phyloP scores from a whole-genome alignment of 2,329 filamentous ascomycete species.

The Sclerotinia trifoliorum region DNA sequence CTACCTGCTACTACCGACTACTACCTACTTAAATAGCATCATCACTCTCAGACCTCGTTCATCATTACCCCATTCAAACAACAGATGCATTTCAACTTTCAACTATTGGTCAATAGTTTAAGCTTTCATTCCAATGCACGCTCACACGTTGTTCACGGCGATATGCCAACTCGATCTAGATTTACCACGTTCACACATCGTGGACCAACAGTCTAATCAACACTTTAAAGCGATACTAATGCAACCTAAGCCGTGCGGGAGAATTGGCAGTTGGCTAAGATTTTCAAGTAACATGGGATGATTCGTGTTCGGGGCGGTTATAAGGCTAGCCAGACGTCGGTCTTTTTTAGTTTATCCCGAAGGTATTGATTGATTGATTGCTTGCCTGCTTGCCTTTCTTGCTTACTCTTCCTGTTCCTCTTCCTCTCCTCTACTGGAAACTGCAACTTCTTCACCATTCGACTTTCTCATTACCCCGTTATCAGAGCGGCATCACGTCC shows the following conservation, averaged over 20 bases:
- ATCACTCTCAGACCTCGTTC: not conserved
- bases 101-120: conserved; percentile 17
- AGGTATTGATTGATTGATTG: not conserved
- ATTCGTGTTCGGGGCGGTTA: not conserved
- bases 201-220: conserved; percentile 4
- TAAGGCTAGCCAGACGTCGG: not conserved
- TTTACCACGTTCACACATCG: conserved; percentile 22
- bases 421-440: not conserved
- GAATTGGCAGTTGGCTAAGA: not conserved
- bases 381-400: too few relatives aligned
- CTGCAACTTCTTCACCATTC: not conserved
- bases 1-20: too few relatives aligned
- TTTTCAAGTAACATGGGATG: conserved; percentile 1
- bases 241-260: not conserved
- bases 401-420: too few relatives aligned
- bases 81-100: not conserved
- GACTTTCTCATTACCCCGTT: not conserved
- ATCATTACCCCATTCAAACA: conserved; percentile 8
- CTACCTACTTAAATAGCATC: too few relatives aligned
- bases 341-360: not conserved
- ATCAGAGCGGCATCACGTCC: not conserved
- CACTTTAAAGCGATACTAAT: not conserved
- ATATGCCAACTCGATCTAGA: conserved; percentile 16
- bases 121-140: conserved; percentile 3
- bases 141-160: conserved; percentile 11